phyloP scores from a whole-genome alignment of 345 rosid species.

The Nephelium lappaceum region DNA sequence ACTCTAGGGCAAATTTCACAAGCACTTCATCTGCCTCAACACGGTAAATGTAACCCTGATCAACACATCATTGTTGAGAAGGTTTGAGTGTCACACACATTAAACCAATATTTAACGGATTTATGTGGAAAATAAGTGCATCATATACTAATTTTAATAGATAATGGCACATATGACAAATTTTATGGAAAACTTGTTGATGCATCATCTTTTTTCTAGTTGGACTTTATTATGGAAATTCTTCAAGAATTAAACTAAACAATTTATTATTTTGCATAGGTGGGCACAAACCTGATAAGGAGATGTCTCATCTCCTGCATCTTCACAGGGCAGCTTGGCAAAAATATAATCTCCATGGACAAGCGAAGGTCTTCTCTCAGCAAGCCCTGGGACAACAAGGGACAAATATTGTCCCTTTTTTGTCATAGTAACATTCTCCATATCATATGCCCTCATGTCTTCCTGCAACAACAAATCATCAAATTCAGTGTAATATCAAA shows the following conservation, averaged over 20 bases:
- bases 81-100: neutral
- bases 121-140: neutral
- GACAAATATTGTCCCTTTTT: conserved; percentile 57
- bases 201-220: neutral
- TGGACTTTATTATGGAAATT: neutral
- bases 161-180: neutral
- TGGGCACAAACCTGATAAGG: conserved; percentile 55
- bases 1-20: conserved; percentile 59
- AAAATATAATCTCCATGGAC: conserved; percentile 75
- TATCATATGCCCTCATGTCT: conserved; percentile 72
- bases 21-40: conserved; percentile 88
- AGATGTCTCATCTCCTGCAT: conserved; percentile 23
- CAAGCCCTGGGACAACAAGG: conserved; percentile 84
- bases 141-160: neutral
- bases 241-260: conserved; percentile 3
- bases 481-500: conserved; percentile 8
- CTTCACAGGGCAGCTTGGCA: conserved; percentile 45
- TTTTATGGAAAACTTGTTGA: neutral
- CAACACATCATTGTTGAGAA: conserved; percentile 12
- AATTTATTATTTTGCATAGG: neutral
- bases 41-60: conserved; percentile 76
- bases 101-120: neutral
- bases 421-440: conserved; percentile 69
- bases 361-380: conserved; percentile 92
- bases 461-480: conserved; percentile 46